Conservation (phyloP, 2,329 filamentous ascomycete species). For the Thelonectria olida region DNA sequence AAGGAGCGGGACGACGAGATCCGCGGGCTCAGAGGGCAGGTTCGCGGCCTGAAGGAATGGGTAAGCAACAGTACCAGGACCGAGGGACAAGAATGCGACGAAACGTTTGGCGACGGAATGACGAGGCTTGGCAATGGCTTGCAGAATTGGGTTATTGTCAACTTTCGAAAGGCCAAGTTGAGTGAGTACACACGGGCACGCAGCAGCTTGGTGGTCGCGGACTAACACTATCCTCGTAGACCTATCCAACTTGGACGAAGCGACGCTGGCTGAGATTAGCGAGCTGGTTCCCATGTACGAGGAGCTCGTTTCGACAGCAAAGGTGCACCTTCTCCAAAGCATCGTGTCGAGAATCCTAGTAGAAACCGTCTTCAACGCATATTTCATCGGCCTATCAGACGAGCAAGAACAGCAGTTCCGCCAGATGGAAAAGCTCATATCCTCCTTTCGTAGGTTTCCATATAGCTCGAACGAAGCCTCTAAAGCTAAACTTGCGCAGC, state of each 20-base stretch:
- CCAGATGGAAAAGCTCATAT: slow-evolving; percentile 53
- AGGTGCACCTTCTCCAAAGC: slow-evolving; percentile 71
- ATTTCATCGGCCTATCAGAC: slow-evolving; percentile 69
- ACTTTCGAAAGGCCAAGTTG: slow-evolving; percentile 71
- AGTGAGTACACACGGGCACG: slow-evolving; percentile 46
- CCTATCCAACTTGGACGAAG: slow-evolving; percentile 51
- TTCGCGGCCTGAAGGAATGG: slow-evolving; percentile 75
- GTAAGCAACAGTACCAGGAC: slow-evolving; percentile 73
- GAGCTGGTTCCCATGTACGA: slow-evolving; percentile 67
- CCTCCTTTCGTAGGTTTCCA: slow-evolving; percentile 37
- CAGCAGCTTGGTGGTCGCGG: background rate
- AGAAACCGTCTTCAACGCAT: slow-evolving; percentile 68
- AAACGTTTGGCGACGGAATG: slow-evolving; percentile 71
- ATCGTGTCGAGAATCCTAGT: slow-evolving; percentile 68
- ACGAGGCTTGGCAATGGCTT: slow-evolving; percentile 70
- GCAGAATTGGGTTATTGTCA: slow-evolving; percentile 78
- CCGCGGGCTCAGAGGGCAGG: slow-evolving; percentile 63
- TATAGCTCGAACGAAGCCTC: slow-evolving; percentile 1
- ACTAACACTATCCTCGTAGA: slow-evolving; percentile 47
- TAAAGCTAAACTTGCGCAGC: slow-evolving; percentile 27
- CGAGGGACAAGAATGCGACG: slow-evolving; percentile 71
- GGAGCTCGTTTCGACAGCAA: slow-evolving; percentile 61
- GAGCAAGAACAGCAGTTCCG: slow-evolving; percentile 62
- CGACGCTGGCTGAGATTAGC: slow-evolving; percentile 53
- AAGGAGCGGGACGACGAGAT: slow-evolving; percentile 65